Percentiles rank a stretch among this genome's conserved stretches.
Conservation (phyloP, 129 eudicot species). For the Ambrosia artemisiifolia region DNA sequence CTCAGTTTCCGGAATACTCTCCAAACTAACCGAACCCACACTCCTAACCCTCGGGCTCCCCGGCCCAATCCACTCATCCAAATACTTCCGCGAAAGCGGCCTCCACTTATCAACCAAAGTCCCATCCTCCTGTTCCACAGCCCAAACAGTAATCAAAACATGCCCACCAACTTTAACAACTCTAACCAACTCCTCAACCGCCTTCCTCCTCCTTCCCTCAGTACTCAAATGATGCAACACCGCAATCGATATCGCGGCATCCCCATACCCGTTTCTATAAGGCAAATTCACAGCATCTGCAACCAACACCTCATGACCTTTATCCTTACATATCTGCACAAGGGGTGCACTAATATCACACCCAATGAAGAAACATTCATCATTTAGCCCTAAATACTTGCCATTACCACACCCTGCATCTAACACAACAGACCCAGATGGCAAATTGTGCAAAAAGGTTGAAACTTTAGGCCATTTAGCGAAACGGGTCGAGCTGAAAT, state of each 20-base stretch:
- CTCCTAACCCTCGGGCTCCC: constrained; percentile 61
- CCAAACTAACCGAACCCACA: constrained; percentile 40
- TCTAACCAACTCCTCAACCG: constrained; percentile 76
- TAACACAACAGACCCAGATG: constrained; percentile 65
- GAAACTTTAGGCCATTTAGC: constrained; percentile 99
- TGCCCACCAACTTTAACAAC: constrained; percentile 73
- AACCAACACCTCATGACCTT: constrained; percentile 79
- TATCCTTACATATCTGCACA: constrained; percentile 63
- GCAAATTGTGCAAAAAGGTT: constrained; percentile 51
- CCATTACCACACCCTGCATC: constrained; percentile 99
- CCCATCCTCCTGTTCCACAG: constrained; percentile 86
- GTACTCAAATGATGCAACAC: constrained; percentile 94
- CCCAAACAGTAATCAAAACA: constrained; percentile 96
- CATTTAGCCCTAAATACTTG: constrained; percentile 76
- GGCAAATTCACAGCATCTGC: constrained; percentile 96
- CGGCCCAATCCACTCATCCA: constrained; percentile 92
- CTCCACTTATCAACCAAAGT: constrained; percentile 82
- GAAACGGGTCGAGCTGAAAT: constrained; percentile 84
- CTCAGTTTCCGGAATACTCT: constrained; percentile 77
- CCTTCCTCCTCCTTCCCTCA: constrained; percentile 72
- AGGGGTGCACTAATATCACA: constrained; percentile 91
- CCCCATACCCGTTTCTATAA: constrained; percentile 70
- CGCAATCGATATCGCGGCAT: constrained; percentile 92
- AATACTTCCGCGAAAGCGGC: constrained; percentile 67
- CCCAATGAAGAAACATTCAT: constrained; percentile 68